Conservation (phyloP, 2,329 filamentous ascomycete species). For the Neopestalotiopsis clavispora region DNA sequence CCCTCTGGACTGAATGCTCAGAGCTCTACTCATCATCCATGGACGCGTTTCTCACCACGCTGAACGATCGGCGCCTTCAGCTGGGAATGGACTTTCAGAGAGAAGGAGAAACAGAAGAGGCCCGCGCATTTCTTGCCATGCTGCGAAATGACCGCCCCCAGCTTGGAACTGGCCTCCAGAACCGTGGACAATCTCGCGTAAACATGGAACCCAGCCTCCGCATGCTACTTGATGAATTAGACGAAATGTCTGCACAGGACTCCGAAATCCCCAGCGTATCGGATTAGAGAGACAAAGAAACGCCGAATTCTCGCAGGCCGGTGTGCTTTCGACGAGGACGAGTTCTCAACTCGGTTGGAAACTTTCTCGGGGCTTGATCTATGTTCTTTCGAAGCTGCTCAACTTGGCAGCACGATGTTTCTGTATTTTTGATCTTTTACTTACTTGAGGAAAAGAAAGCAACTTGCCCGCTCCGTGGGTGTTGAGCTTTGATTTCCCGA, state of each 20-base stretch:
- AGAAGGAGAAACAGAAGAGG: slow-evolving; percentile 35
- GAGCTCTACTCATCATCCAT: slow-evolving; percentile 38
- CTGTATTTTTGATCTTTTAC: not conserved
- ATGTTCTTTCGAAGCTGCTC: not conserved
- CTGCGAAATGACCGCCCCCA: no score
- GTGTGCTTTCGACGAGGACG: not conserved
- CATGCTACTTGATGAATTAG: no score
- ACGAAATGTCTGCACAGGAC: slow-evolving; percentile 20
- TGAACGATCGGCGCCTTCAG: slow-evolving; percentile 32
- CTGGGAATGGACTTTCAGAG: slow-evolving; percentile 43
- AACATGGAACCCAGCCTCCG: no score
- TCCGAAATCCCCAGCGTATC: slow-evolving; percentile 19
- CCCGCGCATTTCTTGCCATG: not conserved
- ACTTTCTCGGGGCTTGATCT: not conserved
- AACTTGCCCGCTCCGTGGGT: not conserved
- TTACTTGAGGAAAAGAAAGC: slow-evolving; percentile 6
- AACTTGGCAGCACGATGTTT: not conserved
- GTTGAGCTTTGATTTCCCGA: not conserved
- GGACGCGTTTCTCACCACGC: slow-evolving; percentile 36
- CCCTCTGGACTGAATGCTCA: slow-evolving; percentile 46
- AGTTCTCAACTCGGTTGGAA: not conserved
- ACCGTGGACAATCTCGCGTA: no score
- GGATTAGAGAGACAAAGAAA: no score
- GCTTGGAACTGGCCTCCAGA: no score
- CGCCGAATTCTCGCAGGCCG: no score